phyloP scores from a whole-genome alignment of 352 stramenopile species.

The Phytopythium oedochilum region DNA sequence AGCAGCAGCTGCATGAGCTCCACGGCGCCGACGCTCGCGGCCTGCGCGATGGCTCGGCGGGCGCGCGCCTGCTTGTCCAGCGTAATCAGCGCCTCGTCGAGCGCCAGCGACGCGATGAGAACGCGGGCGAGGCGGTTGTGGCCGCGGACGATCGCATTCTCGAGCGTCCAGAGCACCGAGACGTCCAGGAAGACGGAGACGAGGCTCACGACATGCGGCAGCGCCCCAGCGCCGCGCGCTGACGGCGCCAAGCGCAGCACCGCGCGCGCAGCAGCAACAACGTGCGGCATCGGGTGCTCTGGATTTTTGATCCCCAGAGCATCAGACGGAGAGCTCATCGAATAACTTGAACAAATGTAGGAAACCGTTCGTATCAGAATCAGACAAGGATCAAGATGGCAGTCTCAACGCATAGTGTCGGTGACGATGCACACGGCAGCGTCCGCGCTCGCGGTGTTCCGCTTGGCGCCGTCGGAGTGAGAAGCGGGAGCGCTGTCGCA shows the following conservation, averaged over 20 bases:
- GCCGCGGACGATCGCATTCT: background rate
- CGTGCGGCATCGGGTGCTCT: background rate
- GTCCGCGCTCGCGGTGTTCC: no score
- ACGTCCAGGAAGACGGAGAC: slow-evolving; percentile 19
- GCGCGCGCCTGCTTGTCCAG: slow-evolving; percentile 6
- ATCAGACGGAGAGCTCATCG: no score
- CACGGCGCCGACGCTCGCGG: background rate
- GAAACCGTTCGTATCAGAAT: no score
- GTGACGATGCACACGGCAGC: no score
- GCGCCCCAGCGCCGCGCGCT: background rate
- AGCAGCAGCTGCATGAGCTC: slow-evolving; percentile 1
- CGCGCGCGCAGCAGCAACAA: background rate
- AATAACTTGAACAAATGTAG: no score
- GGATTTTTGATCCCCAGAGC: no score
- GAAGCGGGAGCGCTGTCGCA: slow-evolving; percentile 9
- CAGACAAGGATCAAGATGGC: no score
- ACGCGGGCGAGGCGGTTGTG: background rate
- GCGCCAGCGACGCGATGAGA: background rate
- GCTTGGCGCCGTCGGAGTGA: background rate
- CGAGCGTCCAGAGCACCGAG: slow-evolving; percentile 12
- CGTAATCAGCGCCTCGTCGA: background rate
- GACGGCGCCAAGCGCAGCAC: background rate
- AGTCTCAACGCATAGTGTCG: no score
- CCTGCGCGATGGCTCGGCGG: background rate
- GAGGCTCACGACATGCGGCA: slow-evolving; percentile 20